Conservation (phyloP, 1,139 yeast genomes). For the Candida labiduridarum region DNA sequence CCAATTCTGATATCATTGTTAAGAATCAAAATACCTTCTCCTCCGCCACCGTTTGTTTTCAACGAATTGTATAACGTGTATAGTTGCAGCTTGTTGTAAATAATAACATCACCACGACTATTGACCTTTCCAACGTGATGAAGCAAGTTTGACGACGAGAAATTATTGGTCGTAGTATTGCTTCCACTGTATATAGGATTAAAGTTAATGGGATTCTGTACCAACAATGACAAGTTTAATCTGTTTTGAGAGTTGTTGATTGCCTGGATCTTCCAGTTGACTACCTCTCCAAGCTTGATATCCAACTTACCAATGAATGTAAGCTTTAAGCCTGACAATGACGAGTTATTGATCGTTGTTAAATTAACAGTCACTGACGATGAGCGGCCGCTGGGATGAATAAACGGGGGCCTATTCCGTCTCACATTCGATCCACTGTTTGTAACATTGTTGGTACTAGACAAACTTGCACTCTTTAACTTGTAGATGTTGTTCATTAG, state of each 20-base stretch:
- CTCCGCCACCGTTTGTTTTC: constrained; percentile 30
- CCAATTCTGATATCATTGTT: constrained; percentile 69
- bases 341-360: constrained; percentile 32
- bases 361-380: constrained; percentile 50
- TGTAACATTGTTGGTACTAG: constrained; percentile 9
- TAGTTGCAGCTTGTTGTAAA: constrained; percentile 29
- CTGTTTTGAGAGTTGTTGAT: constrained; percentile 56
- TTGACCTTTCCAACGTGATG: constrained; percentile 2
- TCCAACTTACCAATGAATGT: constrained; percentile 67
- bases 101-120: constrained; percentile 17
- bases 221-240: constrained; percentile 47
- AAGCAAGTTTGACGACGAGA: constrained; percentile 13
- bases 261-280: constrained; percentile 68
- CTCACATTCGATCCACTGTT: constrained; percentile 6
- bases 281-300: constrained; percentile 61
- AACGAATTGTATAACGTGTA: constrained; percentile 37
- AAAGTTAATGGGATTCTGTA: constrained; percentile 31
- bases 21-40: constrained; percentile 56
- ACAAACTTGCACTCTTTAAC: constrained; percentile 16
- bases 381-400: constrained; percentile 26
- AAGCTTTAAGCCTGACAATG: constrained; percentile 53
- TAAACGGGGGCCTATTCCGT: constrained; percentile 16
- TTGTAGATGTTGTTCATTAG: constrained; percentile 22
- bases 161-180: constrained; percentile 13
- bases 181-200: constrained; percentile 19